These are phyloP conservation scores for Xylariales sp. DNA, from an alignment of 2,329 filamentous ascomycete species.

Conservation along the genomic window DNA sequence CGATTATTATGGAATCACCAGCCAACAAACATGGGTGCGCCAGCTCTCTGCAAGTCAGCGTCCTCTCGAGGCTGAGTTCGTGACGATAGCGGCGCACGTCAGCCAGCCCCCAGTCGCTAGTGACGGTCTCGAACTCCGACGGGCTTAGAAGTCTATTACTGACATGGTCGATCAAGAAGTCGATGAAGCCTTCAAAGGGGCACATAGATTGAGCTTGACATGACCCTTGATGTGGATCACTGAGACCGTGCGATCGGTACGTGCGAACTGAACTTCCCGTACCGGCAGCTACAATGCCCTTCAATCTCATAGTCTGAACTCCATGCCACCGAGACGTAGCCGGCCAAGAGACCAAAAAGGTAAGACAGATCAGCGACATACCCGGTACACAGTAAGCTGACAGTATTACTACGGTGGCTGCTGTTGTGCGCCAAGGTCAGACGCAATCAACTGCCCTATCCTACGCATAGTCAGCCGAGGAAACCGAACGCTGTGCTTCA, in stretches of 20 bases:
- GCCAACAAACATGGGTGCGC: too few species aligned
- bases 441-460: too few species aligned
- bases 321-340: not conserved
- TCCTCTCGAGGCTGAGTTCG: not conserved
- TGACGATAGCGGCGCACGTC: not conserved
- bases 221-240: not conserved
- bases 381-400: not conserved
- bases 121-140: too few species aligned
- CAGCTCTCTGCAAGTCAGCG: too few species aligned
- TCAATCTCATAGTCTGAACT: not conserved
- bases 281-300: slow-evolving; percentile 5
- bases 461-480: slow-evolving; percentile 1
- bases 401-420: too few species aligned
- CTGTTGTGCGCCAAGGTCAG: too few species aligned
- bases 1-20: too few species aligned
- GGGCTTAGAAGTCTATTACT: not conserved
- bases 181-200: not conserved
- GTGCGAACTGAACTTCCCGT: slow-evolving; percentile 7
- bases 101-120: not conserved
- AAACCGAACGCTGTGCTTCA: not conserved
- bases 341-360: not conserved
- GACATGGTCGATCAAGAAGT: not conserved
- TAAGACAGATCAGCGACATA: not conserved
- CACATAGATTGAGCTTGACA: not conserved
- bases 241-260: slow-evolving; percentile 1